Percentiles rank a stretch among this genome's conserved stretches.
Conservation (phyloP, 2,329 filamentous ascomycete genomes). For the Alternaria novae-zelandiae region DNA sequence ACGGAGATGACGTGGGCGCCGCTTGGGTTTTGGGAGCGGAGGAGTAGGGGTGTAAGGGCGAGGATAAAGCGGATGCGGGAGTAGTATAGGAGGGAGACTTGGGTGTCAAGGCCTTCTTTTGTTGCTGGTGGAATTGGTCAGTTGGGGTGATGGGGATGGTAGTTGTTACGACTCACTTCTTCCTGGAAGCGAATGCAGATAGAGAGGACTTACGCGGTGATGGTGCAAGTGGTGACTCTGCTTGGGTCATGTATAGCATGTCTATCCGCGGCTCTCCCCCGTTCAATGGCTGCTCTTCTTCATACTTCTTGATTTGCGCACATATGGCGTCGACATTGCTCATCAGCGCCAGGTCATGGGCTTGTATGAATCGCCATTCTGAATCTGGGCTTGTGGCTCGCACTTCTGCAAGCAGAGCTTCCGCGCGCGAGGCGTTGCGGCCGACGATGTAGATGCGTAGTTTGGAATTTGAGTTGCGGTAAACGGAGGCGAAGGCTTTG, state of each 20-base stretch:
- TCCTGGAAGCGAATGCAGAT: not conserved
- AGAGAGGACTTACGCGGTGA: slow-evolving; percentile 49
- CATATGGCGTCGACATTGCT: slow-evolving; percentile 45
- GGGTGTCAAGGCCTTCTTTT: slow-evolving; percentile 46
- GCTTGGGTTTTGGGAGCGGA: slow-evolving; percentile 20
- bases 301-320: slow-evolving; percentile 31
- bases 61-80: slow-evolving; percentile 49
- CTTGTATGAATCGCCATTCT: slow-evolving; percentile 44
- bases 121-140: slow-evolving; percentile 29
- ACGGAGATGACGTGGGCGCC: slow-evolving; percentile 44
- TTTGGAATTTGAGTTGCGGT: slow-evolving; percentile 21
- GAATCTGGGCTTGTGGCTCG: slow-evolving; percentile 35
- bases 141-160: not conserved
- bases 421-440: slow-evolving; percentile 43
- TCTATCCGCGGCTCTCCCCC: slow-evolving; percentile 40
- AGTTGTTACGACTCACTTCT: slow-evolving; percentile 2
- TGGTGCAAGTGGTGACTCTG: slow-evolving; percentile 45
- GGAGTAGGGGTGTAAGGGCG: slow-evolving; percentile 44
- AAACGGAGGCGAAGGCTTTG: slow-evolving; percentile 23
- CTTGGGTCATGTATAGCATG: slow-evolving; percentile 43
- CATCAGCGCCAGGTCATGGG: slow-evolving; percentile 40
- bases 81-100: slow-evolving; percentile 45
- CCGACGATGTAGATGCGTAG: slow-evolving; percentile 54
- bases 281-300: slow-evolving; percentile 26
- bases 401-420: slow-evolving; percentile 36